Evolutionary conservation across 352 stramenopile species (phyloP).

Genomic region (Phytophthora kernoviae): DNA sequence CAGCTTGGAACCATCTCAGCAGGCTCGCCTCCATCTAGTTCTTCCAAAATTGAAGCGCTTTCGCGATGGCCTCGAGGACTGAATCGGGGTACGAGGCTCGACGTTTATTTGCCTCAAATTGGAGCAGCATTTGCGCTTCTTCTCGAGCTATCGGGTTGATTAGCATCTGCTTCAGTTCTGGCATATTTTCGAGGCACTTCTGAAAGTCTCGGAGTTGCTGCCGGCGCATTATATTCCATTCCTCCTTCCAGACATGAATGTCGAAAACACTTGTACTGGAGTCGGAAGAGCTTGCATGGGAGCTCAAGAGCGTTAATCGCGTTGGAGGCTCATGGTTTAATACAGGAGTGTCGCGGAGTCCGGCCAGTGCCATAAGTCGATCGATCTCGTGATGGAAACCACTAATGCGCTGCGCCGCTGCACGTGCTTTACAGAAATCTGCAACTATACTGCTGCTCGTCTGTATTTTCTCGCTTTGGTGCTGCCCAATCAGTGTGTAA

Average conservation of each 20-base stretch:
- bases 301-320: slow-evolving; percentile 20
- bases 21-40: slow-evolving; percentile 2
- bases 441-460: slow-evolving; percentile 13
- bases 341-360: neutral
- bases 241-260: slow-evolving; percentile 22
- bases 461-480: slow-evolving; percentile 20
- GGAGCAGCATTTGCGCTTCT: slow-evolving; percentile 30
- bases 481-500: slow-evolving; percentile 25
- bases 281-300: slow-evolving; percentile 13
- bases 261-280: slow-evolving; percentile 8
- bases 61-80: slow-evolving; percentile 20
- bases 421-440: slow-evolving; percentile 27
- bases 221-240: slow-evolving; percentile 25
- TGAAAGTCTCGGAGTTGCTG: slow-evolving; percentile 28
- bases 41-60: slow-evolving; percentile 15
- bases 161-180: slow-evolving; percentile 15
- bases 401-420: slow-evolving; percentile 20
- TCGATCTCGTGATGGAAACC: slow-evolving; percentile 25
- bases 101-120: slow-evolving; percentile 33
- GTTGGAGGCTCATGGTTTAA: slow-evolving; percentile 3
- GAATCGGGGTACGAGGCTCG: slow-evolving; percentile 27
- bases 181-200: slow-evolving; percentile 14
- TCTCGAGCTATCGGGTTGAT: slow-evolving; percentile 11
- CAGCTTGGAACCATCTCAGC: slow-evolving; percentile 26
- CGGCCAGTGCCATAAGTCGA: neutral